A percentile compares a stretch with the other conserved stretches of the same genome.
Conservation (phyloP, 345 rosid species). For the Euphorbia tirucalli region DNA sequence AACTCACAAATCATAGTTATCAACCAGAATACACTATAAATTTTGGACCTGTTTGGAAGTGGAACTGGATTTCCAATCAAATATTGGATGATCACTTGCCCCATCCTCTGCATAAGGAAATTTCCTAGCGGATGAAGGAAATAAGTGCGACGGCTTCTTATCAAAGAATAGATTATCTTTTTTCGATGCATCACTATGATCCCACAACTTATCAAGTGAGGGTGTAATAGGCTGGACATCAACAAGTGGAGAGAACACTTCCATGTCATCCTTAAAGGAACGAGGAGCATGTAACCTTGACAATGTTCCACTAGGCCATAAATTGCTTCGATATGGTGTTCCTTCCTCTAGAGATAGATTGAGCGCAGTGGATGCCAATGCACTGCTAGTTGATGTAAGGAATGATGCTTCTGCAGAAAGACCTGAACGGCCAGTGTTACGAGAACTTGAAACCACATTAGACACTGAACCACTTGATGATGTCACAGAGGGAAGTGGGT, state of each 20-base stretch:
- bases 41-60: slow-evolving; percentile 64
- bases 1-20: not conserved
- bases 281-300: slow-evolving; percentile 74
- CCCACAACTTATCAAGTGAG: slow-evolving; percentile 77
- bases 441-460: slow-evolving; percentile 47
- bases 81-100: slow-evolving; percentile 58
- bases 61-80: slow-evolving; percentile 77
- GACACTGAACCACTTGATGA: slow-evolving; percentile 52
- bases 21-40: slow-evolving; percentile 9
- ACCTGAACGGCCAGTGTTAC: slow-evolving; percentile 37
- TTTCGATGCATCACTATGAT: slow-evolving; percentile 51
- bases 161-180: slow-evolving; percentile 51
- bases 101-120: slow-evolving; percentile 64
- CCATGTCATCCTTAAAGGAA: slow-evolving; percentile 88
- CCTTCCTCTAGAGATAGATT: slow-evolving; percentile 54
- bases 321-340: slow-evolving; percentile 61
- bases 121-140: slow-evolving; percentile 69
- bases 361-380: slow-evolving; percentile 34
- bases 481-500: slow-evolving; percentile 80
- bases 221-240: slow-evolving; percentile 79
- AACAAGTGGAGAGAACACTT: slow-evolving; percentile 83
- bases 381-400: slow-evolving; percentile 32
- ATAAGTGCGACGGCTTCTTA: slow-evolving; percentile 66
- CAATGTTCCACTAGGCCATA: slow-evolving; percentile 69
- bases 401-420: slow-evolving; percentile 39